phyloP scores from a whole-genome alignment of 2,329 filamentous ascomycete species.

The Xylaria sp. region DNA sequence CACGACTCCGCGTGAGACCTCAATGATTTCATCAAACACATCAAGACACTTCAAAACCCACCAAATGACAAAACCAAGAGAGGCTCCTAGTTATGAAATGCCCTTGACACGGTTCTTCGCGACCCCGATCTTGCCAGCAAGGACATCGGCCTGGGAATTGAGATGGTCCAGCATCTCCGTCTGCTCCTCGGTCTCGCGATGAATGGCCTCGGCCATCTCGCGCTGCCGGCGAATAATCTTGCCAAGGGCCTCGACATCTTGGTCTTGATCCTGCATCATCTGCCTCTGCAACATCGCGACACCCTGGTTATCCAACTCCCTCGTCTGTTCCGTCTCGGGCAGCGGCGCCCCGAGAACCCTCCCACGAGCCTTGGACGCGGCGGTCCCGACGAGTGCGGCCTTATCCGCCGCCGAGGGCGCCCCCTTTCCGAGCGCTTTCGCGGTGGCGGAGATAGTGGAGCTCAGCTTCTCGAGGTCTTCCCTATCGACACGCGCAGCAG shows the following conservation, averaged over 20 bases:
- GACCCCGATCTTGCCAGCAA: conserved; percentile 75
- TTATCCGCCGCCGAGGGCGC: conserved; percentile 61
- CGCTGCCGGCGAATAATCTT: conserved; percentile 77
- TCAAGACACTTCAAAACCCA: conserved; percentile 10
- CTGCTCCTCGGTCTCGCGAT: conserved; percentile 77
- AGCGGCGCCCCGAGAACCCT: conserved; percentile 78
- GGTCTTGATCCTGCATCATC: conserved; percentile 79
- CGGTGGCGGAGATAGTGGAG: conserved; percentile 57
- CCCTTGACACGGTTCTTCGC: conserved; percentile 78
- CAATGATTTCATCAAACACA: conserved; percentile 7
- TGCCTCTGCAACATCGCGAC: conserved; percentile 78
- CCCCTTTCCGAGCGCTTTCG: conserved; percentile 59
- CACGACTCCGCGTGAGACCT: conserved; percentile 16
- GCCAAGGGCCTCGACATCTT: conserved; percentile 74
- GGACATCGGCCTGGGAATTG: conserved; percentile 72
- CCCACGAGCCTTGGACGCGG: conserved; percentile 55
- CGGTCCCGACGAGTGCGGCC: conserved; percentile 58
- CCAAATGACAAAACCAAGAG: conserved; percentile 13
- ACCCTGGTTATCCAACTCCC: conserved; percentile 79
- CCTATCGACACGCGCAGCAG: conserved; percentile 75
- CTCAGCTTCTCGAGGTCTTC: conserved; percentile 80
- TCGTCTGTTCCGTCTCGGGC: conserved; percentile 78
- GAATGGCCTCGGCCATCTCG: conserved; percentile 81
- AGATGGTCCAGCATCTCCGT: conserved; percentile 74
- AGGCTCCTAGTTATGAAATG: conserved; percentile 56